Conservation (phyloP, 805 yeast species). For the Kluyveromyces lactis region DNA sequence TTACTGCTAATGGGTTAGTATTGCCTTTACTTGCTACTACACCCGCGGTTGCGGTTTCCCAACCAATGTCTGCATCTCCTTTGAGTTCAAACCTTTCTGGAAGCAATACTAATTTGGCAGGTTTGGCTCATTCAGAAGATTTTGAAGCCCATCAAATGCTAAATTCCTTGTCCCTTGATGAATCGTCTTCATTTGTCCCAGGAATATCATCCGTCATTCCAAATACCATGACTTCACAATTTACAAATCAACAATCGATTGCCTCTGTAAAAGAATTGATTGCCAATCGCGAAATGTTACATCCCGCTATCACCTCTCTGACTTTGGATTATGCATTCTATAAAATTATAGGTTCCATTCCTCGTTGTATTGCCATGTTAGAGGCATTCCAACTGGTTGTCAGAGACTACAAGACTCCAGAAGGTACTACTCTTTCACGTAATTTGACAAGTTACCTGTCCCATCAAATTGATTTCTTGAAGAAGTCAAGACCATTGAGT, state of each 20-base stretch:
- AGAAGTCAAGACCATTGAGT: constrained; percentile 82
- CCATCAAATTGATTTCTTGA: constrained; percentile 87
- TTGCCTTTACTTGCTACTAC: constrained; percentile 23
- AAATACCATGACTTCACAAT: constrained; percentile 31
- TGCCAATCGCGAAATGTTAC: constrained; percentile 48
- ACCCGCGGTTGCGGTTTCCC: constrained; percentile 11
- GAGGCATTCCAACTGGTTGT: constrained; percentile 77
- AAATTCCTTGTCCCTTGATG: constrained; percentile 22
- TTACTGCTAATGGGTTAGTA: constrained; percentile 29
- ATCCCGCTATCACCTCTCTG: constrained; percentile 73
- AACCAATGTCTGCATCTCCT: constrained; percentile 7
- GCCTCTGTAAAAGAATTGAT: constrained; percentile 27
- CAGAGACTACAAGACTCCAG: constrained; percentile 74
- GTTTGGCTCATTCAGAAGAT: constrained; percentile 1
- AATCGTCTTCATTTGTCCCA: constrained; percentile 30
- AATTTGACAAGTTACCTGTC: constrained; percentile 81
- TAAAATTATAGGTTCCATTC: constrained; percentile 81
- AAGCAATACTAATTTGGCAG: constrained; percentile 4
- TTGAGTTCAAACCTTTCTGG: constrained; percentile 2
- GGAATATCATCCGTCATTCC: constrained; percentile 35
- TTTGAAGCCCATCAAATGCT: constrained; percentile 8
- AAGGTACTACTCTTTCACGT: constrained; percentile 75
- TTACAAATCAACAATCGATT: constrained; percentile 21
- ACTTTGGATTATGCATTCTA: constrained; percentile 78
- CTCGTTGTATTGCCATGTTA: constrained; percentile 78